Evolutionary conservation across 73 alveolate genomes (phyloP), one percentile per base, ranked within the genome.

Genomic region (Effrenium voratum): DNA sequence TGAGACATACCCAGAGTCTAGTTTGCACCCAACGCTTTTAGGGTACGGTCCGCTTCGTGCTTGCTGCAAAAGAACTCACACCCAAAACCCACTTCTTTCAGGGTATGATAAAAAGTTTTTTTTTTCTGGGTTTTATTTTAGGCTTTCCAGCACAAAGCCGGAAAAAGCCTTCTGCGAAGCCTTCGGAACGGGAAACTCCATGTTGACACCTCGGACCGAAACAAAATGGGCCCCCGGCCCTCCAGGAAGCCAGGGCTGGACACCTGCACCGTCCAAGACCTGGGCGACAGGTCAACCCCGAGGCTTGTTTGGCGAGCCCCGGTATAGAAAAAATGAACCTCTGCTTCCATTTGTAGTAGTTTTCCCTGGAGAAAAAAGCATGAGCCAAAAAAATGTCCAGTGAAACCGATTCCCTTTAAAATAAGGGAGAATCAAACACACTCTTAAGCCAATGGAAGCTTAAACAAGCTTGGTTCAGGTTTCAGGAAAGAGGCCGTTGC

Each of bases 181-280:
- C 72, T 22, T 22, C 16, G n/a, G 28, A 57, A 22, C 72, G 28
- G 16, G 1, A 30, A 57, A 22, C 28, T 1, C 16, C 72, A 57
- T 22, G 72, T 30, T 57, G 72, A 57, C 28, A 57, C n/a, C n/a
- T 57, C 28, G n/a, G 72, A 1, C 3, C 16, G 72, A 22, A 22
- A 22, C 72, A 22, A 57, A 30, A 57, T n/a, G n/a, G n/a, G n/a
- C n/a, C n/a, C 90, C 90, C 70, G 45, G 43, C 91, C 91, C 34
- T 34, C 72, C 46, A 81, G 50, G 73, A 81, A 81, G 73, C 91
- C 91, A 32, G 50, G 47, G 72, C 73, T 81, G 73, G 72, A 30
- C 28, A 81, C 91, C 47, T 49, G 91, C 50, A 81, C 26, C 3
- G 72, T 81, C 91, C 91, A 81, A 5, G 72, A 59, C 91, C 91